Conservation (phyloP, 2,329 filamentous ascomycete genomes). For the Fusarium sp. region DNA sequence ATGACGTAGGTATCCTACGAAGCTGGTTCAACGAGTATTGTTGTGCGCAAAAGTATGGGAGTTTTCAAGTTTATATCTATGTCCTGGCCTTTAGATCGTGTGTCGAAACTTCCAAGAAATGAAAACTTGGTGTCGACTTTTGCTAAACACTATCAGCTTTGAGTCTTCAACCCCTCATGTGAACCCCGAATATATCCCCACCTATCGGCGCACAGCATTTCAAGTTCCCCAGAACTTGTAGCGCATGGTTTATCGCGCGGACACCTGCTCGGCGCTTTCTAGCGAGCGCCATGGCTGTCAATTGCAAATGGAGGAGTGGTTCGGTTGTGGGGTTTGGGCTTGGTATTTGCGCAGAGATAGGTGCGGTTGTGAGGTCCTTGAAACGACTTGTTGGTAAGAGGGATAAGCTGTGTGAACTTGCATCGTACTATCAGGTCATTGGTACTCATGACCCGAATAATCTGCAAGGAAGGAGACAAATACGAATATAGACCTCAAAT, state of each 20-base stretch:
- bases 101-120: background rate
- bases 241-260: constrained; percentile 27
- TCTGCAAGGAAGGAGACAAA: background rate
- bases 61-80: background rate
- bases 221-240: constrained; percentile 28
- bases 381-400: background rate
- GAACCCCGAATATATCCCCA: constrained; percentile 43
- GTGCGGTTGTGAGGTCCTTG: constrained; percentile 30
- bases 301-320: constrained; percentile 2
- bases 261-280: constrained; percentile 26
- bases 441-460: constrained; percentile 17
- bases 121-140: background rate
- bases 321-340: constrained; percentile 25
- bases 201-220: constrained; percentile 42
- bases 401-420: background rate
- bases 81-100: no score
- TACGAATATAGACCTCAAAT: background rate
- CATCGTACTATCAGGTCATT: background rate
- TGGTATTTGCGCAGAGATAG: constrained; percentile 16
- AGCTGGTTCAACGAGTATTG: background rate
- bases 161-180: constrained; percentile 23
- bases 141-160: background rate
- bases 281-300: constrained; percentile 18
- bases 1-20: constrained; percentile 32
- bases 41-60: background rate